Conservation (phyloP, 306 rosid genomes). For the Prunus armeniaca region DNA sequence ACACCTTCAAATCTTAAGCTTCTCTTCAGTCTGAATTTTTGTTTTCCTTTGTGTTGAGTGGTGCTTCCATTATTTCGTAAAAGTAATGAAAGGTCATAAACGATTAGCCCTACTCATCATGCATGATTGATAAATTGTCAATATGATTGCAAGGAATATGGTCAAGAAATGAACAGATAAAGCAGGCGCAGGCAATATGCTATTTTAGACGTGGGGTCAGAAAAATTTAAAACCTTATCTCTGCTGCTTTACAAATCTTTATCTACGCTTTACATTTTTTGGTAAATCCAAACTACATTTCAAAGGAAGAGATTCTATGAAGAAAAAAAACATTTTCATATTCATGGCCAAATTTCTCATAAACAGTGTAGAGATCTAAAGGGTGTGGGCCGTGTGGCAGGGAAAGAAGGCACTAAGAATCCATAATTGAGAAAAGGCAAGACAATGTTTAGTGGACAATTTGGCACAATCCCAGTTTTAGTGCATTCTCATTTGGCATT, state of each 20-base stretch:
- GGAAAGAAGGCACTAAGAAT: neutral
- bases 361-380: neutral
- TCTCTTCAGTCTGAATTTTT: neutral
- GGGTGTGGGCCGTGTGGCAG: neutral
- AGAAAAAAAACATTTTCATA: neutral
- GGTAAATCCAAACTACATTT: neutral
- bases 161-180: neutral
- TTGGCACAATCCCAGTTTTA: constrained; percentile 10
- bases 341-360: neutral
- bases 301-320: neutral
- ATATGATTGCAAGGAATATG: neutral
- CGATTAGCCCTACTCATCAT: neutral
- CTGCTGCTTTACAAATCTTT: neutral
- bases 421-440: neutral
- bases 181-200: neutral
- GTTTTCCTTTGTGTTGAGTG: neutral
- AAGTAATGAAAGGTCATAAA: neutral
- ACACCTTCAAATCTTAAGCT: neutral
- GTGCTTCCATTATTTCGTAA: neutral
- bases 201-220: neutral
- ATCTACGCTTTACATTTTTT: neutral
- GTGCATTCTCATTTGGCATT: neutral
- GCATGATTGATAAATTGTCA: neutral
- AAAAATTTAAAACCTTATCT: constrained; percentile 1
- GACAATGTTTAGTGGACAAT: constrained; percentile 19